Percentiles rank a stretch among this genome's conserved stretches.
Evolutionary conservation across 1,284 basidiomycete genomes (phyloP).

Genomic region (Pholiota adiposa): DNA sequence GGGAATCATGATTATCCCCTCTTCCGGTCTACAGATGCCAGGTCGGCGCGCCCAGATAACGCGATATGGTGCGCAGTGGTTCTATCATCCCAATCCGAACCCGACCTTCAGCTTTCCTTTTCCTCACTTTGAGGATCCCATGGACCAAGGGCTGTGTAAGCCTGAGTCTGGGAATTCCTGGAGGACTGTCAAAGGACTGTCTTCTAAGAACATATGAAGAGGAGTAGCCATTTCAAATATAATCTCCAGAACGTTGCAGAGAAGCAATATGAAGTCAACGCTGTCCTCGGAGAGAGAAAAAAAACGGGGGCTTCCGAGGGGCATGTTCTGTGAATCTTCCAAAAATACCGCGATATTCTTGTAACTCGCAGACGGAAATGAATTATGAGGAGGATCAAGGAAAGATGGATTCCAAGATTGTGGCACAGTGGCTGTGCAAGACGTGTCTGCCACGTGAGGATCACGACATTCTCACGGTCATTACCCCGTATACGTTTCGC

Average conservation of each 20-base stretch:
- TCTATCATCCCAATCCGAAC: not conserved
- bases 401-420: not conserved
- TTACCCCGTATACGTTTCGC: constrained; percentile 21
- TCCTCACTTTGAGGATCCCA: not conserved
- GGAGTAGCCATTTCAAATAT: too few species aligned
- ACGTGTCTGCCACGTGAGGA: constrained; percentile 30
- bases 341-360: too few species aligned
- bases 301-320: too few species aligned
- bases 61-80: not conserved
- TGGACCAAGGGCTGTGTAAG: too few species aligned
- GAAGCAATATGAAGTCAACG: too few species aligned
- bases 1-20: not conserved
- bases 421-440: not conserved
- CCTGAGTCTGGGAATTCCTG: too few species aligned
- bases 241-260: too few species aligned
- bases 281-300: too few species aligned
- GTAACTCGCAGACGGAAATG: too few species aligned
- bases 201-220: too few species aligned
- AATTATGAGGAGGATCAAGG: not conserved
- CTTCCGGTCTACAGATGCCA: not conserved
- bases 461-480: constrained; percentile 21
- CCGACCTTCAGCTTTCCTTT: not conserved
- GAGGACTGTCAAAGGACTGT: too few species aligned
- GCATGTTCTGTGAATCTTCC: too few species aligned
- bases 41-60: not conserved